Conservation (phyloP, 2,329 filamentous ascomycete genomes). For the Xylaria hypoxylon region DNA sequence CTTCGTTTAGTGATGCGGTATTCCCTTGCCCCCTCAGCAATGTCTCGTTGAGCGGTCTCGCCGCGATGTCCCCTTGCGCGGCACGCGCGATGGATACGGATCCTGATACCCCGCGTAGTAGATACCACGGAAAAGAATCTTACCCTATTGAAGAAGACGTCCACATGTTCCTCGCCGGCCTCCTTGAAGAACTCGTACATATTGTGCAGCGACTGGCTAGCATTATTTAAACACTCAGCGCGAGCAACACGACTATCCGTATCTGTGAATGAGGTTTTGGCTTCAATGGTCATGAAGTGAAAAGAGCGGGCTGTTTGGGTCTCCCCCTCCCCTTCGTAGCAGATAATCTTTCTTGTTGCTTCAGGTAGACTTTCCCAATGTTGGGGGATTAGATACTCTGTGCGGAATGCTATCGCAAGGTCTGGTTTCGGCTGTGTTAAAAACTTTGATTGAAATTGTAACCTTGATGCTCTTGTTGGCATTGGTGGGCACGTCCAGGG, state of each 20-base stretch:
- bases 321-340: constrained; percentile 7
- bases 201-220: constrained; percentile 19
- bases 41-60: no score
- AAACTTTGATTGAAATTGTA: background rate
- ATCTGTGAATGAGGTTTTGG: background rate
- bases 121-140: constrained; percentile 4
- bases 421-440: constrained; percentile 12
- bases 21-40: no score
- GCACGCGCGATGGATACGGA: constrained; percentile 11
- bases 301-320: constrained; percentile 4
- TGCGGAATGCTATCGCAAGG: constrained; percentile 6
- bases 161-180: constrained; percentile 2
- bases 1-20: no score
- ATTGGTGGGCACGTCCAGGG: constrained; percentile 15
- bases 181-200: constrained; percentile 25
- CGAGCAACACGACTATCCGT: background rate
- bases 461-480: constrained; percentile 1
- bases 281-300: constrained; percentile 20
- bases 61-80: no score
- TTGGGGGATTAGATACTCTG: background rate
- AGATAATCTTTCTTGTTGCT: background rate
- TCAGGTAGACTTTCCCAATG: background rate
- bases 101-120: background rate
- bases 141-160: constrained; percentile 1
- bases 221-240: constrained; percentile 4